These are phyloP conservation scores for Pseudocercospora vitis DNA, from an alignment of 2,329 filamentous ascomycete species.

Conservation along the genomic window DNA sequence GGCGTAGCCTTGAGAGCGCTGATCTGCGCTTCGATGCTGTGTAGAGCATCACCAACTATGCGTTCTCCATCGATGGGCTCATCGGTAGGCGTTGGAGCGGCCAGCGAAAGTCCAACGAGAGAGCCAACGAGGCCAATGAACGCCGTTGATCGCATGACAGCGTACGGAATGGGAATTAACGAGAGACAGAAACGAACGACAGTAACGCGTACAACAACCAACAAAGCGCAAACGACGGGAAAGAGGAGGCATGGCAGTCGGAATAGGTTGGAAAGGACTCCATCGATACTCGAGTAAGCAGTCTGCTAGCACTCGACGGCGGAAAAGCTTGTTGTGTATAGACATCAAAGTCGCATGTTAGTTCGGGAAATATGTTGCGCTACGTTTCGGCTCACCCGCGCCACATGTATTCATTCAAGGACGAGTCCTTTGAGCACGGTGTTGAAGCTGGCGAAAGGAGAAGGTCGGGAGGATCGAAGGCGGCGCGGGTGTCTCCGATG, in stretches of 20 bases:
- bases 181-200: constrained; percentile 3
- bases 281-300: not conserved
- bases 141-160: constrained; percentile 6
- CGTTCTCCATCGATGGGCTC: constrained; percentile 1
- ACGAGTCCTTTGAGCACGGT: no score
- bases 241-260: not conserved
- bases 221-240: not conserved
- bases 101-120: constrained; percentile 8
- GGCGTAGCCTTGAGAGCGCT: not conserved
- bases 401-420: no score
- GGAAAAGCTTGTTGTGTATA: not conserved
- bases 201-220: not conserved
- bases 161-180: not conserved
- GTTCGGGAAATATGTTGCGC: not conserved
- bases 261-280: not conserved
- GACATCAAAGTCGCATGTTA: not conserved
- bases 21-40: not conserved
- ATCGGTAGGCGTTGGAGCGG: constrained; percentile 11
- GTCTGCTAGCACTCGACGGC: not conserved
- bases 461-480: no score
- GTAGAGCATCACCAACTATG: constrained; percentile 10
- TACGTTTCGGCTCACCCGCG: no score
- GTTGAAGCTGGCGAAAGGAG: no score
- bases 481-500: not conserved
- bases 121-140: constrained; percentile 7